Evolutionary conservation across 164 flowering plant species (phyloP), one percentile per base, ranked within the genome.

Genomic region (Hamamelis virginiana): DNA sequence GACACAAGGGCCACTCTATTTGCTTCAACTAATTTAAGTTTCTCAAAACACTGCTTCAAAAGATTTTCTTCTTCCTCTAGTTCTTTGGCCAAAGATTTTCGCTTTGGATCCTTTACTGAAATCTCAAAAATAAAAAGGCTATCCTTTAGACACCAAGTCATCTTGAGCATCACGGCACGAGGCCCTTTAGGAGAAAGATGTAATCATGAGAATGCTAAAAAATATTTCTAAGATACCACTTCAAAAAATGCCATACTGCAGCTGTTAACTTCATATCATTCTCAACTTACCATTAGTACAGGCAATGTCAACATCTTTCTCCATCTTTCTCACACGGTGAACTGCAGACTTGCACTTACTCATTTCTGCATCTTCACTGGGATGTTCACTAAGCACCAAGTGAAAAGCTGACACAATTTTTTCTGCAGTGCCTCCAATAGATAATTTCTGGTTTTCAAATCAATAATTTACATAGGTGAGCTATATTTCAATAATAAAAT

Each of bases 321-420:
- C 98, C 91, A 89, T 86, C 82, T 86, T 95, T 69, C 82, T 82
- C 68, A 92, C 86, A 41, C 78, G 94, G 27, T 81, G 80, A 47
- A 87, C 86, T 15, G 90, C 81, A 50, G 91, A 76, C 73, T 88
- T 89, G 87, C 98, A 95, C 68, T 85, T 95, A 72, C 67, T 81
- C 89, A 91, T 85, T 75, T 85, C 86, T 23, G 73, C 78, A 59
- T 91, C 94, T 80, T 92, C 96, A 80, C 21, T 78, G 16, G 82
- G 26, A 45, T 83, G 89, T 62, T 91, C 97, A 69, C 83, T 85
- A 16, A 80, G 80, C 51, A 95, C 91, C 71, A 80, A 69, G 72
- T 92, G 89, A 79, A 84, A 92, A 23, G 98, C 97, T 1, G 97
- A 92, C 3, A 91, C 91, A 64, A 95, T 91, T 75, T 89, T 95